phyloP scores from a whole-genome alignment of 2,329 filamentous ascomycete species.

The Torrubiella hemipterigena region DNA sequence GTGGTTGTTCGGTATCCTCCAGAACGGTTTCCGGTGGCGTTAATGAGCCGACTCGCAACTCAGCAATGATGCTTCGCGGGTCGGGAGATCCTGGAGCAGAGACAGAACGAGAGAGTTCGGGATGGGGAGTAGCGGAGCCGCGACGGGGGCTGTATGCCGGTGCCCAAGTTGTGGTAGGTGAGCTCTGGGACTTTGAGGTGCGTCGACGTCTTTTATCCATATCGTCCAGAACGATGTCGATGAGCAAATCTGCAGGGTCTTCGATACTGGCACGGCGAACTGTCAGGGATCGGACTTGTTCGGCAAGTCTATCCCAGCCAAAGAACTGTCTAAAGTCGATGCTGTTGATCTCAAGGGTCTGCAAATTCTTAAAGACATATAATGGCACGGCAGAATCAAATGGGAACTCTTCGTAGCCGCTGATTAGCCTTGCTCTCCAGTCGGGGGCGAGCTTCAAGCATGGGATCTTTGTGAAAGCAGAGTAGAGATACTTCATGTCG shows the following conservation, averaged over 20 bases:
- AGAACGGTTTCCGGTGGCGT: conserved; percentile 37
- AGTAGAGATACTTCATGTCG: conserved; percentile 93
- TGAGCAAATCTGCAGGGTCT: conserved; percentile 79
- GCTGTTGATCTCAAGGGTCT: conserved; percentile 85
- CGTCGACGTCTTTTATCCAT: conserved; percentile 84
- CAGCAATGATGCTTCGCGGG: conserved; percentile 31
- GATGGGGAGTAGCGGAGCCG: conserved; percentile 51
- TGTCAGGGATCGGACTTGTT: conserved; percentile 81
- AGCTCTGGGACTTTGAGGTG: conserved; percentile 75
- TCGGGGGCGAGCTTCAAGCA: conserved; percentile 85
- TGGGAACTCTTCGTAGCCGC: conserved; percentile 92
- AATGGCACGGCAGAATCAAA: conserved; percentile 95
- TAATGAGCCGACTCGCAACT: conserved; percentile 48
- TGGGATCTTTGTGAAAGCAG: conserved; percentile 95
- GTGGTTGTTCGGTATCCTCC: conserved; percentile 26
- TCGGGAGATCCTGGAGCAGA: conserved; percentile 56
- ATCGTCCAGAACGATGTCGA: conserved; percentile 90
- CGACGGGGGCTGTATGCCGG: conserved; percentile 42
- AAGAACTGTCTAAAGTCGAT: conserved; percentile 96
- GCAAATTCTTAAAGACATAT: conserved; percentile 95
- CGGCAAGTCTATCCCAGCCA: conserved; percentile 88
- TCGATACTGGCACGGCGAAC: conserved; percentile 81
- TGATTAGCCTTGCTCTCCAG: conserved; percentile 78
- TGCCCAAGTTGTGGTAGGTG: conserved; percentile 62
- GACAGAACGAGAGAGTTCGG: conserved; percentile 54